These are phyloP conservation scores for Mycena amicta DNA, from an alignment of 768 basidiomycete species.

Conservation along the genomic window DNA sequence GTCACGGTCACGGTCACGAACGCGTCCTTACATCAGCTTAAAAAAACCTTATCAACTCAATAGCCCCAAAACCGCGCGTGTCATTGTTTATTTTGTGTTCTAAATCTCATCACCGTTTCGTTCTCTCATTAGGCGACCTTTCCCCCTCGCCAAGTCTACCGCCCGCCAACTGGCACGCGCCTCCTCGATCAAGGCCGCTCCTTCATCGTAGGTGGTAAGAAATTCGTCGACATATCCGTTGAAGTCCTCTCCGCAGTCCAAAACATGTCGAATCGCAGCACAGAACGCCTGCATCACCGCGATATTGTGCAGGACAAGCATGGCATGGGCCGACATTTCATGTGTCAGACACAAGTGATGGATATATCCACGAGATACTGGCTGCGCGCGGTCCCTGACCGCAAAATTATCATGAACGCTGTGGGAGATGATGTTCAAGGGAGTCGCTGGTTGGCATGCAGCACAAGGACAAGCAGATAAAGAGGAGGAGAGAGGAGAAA, in stretches of 20 bases:
- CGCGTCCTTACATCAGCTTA: too few species aligned
- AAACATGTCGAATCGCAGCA: slow-evolving; percentile 48
- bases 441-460: slow-evolving; percentile 54
- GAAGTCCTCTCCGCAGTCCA: slow-evolving; percentile 21
- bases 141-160: slow-evolving; percentile 73
- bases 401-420: slow-evolving; percentile 40
- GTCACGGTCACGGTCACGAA: too few species aligned
- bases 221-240: slow-evolving; percentile 50
- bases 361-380: slow-evolving; percentile 63
- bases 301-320: slow-evolving; percentile 78
- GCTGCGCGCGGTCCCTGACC: slow-evolving; percentile 21
- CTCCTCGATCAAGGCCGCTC: slow-evolving; percentile 46
- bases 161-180: slow-evolving; percentile 61
- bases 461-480: slow-evolving; percentile 51
- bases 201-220: slow-evolving; percentile 51
- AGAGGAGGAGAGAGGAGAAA: slow-evolving; percentile 53
- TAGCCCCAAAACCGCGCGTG: too few species aligned
- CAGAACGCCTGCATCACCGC: slow-evolving; percentile 69
- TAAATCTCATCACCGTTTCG: not conserved
- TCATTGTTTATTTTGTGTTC: too few species aligned
- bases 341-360: slow-evolving; percentile 88
- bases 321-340: slow-evolving; percentile 84
- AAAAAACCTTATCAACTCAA: too few species aligned
- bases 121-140: slow-evolving; percentile 72
- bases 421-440: slow-evolving; percentile 43